These are phyloP conservation scores for Phtheirospermum japonicum DNA, from an alignment of 257 asterid species.

Conservation along the genomic window DNA sequence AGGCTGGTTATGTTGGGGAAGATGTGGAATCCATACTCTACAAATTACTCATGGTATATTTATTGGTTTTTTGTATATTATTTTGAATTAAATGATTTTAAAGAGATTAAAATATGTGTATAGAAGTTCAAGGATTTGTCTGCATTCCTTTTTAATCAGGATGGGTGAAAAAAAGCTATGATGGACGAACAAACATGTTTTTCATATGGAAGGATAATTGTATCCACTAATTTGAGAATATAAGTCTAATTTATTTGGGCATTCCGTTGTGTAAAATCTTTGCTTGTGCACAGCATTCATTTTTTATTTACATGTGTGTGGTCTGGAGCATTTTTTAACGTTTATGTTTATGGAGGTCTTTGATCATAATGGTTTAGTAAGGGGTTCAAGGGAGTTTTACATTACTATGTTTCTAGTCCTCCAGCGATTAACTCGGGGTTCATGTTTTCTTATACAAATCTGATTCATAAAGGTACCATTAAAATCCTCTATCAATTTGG, in stretches of 20 bases:
- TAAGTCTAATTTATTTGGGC: not conserved
- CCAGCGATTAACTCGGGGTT: slow-evolving; percentile 2
- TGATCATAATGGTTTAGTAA: slow-evolving; percentile 12
- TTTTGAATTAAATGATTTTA: not conserved
- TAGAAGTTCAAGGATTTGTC: not conserved
- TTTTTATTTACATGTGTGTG: not conserved
- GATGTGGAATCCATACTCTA: slow-evolving; percentile 86
- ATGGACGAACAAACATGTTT: slow-evolving; percentile 1
- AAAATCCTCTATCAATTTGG: slow-evolving; percentile 8
- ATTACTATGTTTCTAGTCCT: slow-evolving; percentile 12
- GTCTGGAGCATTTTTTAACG: slow-evolving; percentile 1
- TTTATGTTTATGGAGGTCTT: slow-evolving; percentile 11
- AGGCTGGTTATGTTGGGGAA: slow-evolving; percentile 98
- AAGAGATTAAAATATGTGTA: slow-evolving; percentile 20
- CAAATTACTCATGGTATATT: slow-evolving; percentile 75
- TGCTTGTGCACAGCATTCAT: not conserved
- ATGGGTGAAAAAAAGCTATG: not conserved
- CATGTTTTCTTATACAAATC: slow-evolving; percentile 5
- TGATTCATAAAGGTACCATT: slow-evolving; percentile 1
- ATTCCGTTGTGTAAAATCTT: not conserved
- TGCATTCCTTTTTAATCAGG: not conserved
- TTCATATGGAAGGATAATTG: slow-evolving; percentile 13
- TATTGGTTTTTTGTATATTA: slow-evolving; percentile 19
- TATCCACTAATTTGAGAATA: slow-evolving; percentile 2
- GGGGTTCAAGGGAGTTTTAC: slow-evolving; percentile 7